Evolutionary conservation across 768 basidiomycete species (phyloP), one percentile per base, ranked within the genome.

Genomic region (Postia placenta): DNA sequence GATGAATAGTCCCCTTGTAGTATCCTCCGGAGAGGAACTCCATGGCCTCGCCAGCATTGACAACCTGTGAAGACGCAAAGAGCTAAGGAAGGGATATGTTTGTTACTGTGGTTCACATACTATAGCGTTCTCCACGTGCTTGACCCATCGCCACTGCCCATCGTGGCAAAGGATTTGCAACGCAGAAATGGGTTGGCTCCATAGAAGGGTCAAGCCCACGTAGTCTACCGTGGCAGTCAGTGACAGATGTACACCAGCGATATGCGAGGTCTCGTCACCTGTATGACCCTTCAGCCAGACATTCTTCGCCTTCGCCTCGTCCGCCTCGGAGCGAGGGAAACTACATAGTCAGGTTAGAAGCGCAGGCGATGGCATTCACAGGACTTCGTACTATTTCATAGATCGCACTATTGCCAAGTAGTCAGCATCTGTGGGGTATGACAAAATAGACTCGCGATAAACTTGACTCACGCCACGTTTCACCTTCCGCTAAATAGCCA

Each of bases 121-220:
- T 22, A 82, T 61, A 0, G 78, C 79, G 49, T 81, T 78, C 4
- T 79, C 75, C 6, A 80, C 68, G 51, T 82, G 79, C 48, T 67
- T 74, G 17, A 81, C 71, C 76, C 79, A 80, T 27, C 69, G 71
- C 80, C 81, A 83, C 30, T 61, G 64, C 0, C 74, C 74, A 25
- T 80, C 77, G 2, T 55, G 70, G 0, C 70, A 69, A 5, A 80
- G 62, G 35, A 84, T 81, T 42, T 83, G 80, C 9, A 82, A 67
- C 0, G 71, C 80, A 4, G 74, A 69, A 2, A 82, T 71, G 3
- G 81, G 80, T 53, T 84, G 81, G 41, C 76, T 77, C 69, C 76
- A 83, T 2, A 85, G 61, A 33, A 83, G 73, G 2, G 75, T 79
- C 41, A 84, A 11, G n/a, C 33, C 46, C 0, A 51, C 55, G 33